phyloP scores from a whole-genome alignment of 2,329 filamentous ascomycete genomes.

The Aspergillus transmontanensis region DNA sequence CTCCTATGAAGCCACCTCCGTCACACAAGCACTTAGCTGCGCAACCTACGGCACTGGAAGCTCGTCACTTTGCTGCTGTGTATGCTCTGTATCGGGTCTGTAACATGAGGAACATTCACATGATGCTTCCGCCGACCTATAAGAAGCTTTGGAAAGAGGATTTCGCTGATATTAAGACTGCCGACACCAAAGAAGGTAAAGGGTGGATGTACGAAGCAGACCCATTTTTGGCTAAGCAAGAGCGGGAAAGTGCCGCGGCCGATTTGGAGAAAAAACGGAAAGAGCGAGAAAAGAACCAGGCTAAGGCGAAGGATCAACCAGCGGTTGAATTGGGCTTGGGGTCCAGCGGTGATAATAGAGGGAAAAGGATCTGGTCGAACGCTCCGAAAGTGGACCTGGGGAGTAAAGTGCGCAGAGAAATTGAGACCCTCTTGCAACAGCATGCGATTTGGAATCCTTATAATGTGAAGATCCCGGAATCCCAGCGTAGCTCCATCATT shows the following conservation, averaged over 20 bases:
- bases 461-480: constrained; percentile 63
- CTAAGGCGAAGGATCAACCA: constrained; percentile 67
- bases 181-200: constrained; percentile 74
- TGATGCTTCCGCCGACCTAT: constrained; percentile 89
- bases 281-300: constrained; percentile 65
- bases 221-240: constrained; percentile 79
- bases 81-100: constrained; percentile 90
- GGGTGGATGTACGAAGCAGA: constrained; percentile 95
- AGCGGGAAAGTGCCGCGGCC: constrained; percentile 76
- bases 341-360: constrained; percentile 39
- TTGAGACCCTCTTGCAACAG: constrained; percentile 77
- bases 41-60: constrained; percentile 81
- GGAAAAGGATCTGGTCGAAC: constrained; percentile 75
- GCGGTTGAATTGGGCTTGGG: constrained; percentile 58
- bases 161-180: constrained; percentile 78
- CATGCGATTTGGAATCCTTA: constrained; percentile 88
- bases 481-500: constrained; percentile 63
- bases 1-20: constrained; percentile 78
- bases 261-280: constrained; percentile 77
- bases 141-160: constrained; percentile 86
- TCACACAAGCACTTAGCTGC: constrained; percentile 74
- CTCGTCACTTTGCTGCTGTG: constrained; percentile 88
- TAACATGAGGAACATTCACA: constrained; percentile 94
- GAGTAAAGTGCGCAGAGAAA: constrained; percentile 71
- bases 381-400: constrained; percentile 95